Conservation (phyloP, 441 rosid genomes). For the Viola pubescens region DNA sequence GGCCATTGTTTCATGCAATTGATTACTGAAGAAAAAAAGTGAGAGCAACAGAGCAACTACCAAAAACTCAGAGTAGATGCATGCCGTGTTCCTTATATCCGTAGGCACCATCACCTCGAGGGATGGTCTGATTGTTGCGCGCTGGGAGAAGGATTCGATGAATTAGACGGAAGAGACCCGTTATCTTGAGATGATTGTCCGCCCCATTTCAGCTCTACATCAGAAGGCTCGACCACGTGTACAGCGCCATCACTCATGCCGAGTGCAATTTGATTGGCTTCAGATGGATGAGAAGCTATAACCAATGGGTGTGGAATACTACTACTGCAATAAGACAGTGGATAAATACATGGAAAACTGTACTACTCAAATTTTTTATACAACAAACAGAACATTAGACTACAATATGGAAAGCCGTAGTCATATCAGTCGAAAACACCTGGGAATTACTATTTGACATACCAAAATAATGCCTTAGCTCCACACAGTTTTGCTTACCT, state of each 20-base stretch:
- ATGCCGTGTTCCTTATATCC: not conserved
- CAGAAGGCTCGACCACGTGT: conserved; percentile 43
- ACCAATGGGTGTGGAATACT: conserved; percentile 27
- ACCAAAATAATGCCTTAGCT: not conserved
- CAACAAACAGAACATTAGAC: not conserved
- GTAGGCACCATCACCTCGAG: conserved; percentile 25
- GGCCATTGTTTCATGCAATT: conserved; percentile 6
- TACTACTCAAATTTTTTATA: not conserved
- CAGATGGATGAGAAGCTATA: conserved; percentile 49
- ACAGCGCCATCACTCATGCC: conserved; percentile 52
- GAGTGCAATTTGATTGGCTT: conserved; percentile 46
- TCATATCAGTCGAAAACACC: too few species aligned
- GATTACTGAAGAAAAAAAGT: conserved; percentile 10
- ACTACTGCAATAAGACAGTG: conserved; percentile 12
- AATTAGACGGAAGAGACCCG: conserved; percentile 35
- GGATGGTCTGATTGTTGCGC: conserved; percentile 40
- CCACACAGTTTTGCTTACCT: conserved; percentile 21
- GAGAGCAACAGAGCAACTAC: conserved; percentile 5
- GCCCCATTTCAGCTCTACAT: conserved; percentile 40
- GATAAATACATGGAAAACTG: not conserved
- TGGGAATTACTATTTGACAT: too few species aligned
- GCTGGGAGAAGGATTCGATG: conserved; percentile 42
- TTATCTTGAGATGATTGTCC: conserved; percentile 37
- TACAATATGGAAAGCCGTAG: not conserved
- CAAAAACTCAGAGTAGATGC: not conserved